phyloP scores from a whole-genome alignment of 2,329 filamentous ascomycete genomes.

The Stagonosporopsis cucurbitacearum region DNA sequence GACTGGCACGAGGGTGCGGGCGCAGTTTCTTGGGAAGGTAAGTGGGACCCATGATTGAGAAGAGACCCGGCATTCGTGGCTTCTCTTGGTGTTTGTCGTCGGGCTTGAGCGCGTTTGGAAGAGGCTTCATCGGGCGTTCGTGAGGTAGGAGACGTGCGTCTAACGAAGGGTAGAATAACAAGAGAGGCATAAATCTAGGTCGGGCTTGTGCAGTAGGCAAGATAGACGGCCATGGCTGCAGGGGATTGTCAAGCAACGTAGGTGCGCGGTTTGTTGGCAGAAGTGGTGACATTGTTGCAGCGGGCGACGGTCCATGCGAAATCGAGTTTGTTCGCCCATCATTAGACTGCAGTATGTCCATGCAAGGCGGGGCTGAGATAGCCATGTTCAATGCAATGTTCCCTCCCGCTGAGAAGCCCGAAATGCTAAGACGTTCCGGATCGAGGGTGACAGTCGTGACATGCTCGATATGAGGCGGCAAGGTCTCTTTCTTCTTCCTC shows the following conservation, averaged over 20 bases:
- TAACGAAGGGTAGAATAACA: slow-evolving; percentile 54
- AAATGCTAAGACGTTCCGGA: slow-evolving; percentile 49
- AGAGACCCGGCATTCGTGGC: slow-evolving; percentile 43
- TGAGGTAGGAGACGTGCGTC: slow-evolving; percentile 52
- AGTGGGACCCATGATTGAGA: slow-evolving; percentile 51
- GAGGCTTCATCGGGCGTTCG: slow-evolving; percentile 46
- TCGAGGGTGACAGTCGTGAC: slow-evolving; percentile 46
- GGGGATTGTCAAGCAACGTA: slow-evolving; percentile 42
- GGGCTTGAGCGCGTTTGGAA: slow-evolving; percentile 45
- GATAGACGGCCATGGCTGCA: slow-evolving; percentile 46
- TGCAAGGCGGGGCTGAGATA: slow-evolving; percentile 44
- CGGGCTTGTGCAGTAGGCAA: slow-evolving; percentile 46
- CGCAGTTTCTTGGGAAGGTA: slow-evolving; percentile 50
- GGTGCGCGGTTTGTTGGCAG: slow-evolving; percentile 37
- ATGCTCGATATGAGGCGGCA: slow-evolving; percentile 24
- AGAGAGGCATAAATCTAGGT: slow-evolving; percentile 46
- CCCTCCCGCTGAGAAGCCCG: slow-evolving; percentile 56
- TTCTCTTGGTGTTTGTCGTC: slow-evolving; percentile 39
- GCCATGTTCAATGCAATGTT: slow-evolving; percentile 57
- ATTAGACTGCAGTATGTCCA: slow-evolving; percentile 25
- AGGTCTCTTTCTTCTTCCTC: slow-evolving; percentile 24
- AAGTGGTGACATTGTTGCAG: slow-evolving; percentile 35
- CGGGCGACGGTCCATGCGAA: slow-evolving; percentile 15
- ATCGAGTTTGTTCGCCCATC: slow-evolving; percentile 9
- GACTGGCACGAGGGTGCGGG: slow-evolving; percentile 50